phyloP scores from a whole-genome alignment of 2,329 filamentous ascomycete species.

The Xylaria hypoxylon region DNA sequence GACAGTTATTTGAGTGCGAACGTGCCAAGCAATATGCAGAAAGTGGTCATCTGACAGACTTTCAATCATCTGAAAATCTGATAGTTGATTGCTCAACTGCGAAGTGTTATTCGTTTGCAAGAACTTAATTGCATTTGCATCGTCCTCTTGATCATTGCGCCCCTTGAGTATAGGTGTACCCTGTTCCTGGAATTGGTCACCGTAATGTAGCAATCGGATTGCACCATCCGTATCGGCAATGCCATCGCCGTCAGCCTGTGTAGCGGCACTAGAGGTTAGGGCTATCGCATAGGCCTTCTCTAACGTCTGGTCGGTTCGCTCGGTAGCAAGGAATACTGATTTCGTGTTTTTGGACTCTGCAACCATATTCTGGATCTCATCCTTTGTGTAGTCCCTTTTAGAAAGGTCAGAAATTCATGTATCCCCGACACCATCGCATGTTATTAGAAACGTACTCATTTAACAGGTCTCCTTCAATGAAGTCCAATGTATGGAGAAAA shows the following conservation, averaged over 20 bases:
- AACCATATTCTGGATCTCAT: neutral
- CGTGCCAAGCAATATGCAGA: neutral
- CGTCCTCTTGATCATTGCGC: neutral
- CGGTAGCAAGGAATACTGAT: slow-evolving; percentile 4
- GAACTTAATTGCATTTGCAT: neutral
- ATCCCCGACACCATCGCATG: neutral
- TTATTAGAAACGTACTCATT: neutral
- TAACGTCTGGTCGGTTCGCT: neutral
- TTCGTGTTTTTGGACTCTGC: slow-evolving; percentile 1
- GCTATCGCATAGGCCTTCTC: neutral
- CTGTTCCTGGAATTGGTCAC: neutral
- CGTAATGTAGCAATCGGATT: neutral
- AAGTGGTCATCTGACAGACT: slow-evolving; percentile 4
- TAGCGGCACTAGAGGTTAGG: neutral
- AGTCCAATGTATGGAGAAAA: slow-evolving; percentile 9
- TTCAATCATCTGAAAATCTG: neutral
- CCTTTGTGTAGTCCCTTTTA: neutral
- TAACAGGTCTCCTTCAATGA: slow-evolving; percentile 3
- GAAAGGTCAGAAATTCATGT: neutral
- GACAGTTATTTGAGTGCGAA: slow-evolving; percentile 1
- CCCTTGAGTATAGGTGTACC: neutral
- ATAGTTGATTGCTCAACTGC: neutral
- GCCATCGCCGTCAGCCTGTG: neutral
- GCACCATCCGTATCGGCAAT: neutral
- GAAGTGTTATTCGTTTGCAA: neutral